Conservation (phyloP, 2,329 filamentous ascomycete genomes). For the Tolypocladium endophyticum region DNA sequence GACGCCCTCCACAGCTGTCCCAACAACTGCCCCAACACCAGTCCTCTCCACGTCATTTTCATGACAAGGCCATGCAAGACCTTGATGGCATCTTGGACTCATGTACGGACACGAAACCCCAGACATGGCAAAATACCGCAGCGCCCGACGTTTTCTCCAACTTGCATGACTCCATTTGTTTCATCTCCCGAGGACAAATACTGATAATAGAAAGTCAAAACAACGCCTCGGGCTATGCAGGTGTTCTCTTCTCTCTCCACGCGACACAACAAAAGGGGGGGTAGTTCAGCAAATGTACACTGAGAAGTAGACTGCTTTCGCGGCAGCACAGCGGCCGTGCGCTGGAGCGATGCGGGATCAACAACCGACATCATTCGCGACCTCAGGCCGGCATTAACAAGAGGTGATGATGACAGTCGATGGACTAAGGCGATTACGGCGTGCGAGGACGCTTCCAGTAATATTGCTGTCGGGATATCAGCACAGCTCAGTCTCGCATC, state of each 20-base stretch:
- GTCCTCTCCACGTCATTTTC: background rate
- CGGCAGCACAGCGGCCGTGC: background rate
- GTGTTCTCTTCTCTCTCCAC: background rate
- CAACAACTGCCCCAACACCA: background rate
- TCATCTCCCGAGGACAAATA: background rate
- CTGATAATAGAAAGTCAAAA: constrained; percentile 1
- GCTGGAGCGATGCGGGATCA: background rate
- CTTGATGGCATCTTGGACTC: background rate
- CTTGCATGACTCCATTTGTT: background rate
- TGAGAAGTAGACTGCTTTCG: background rate
- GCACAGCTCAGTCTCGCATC: background rate
- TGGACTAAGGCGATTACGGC: constrained; percentile 27
- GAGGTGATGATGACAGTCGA: background rate
- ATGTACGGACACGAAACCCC: background rate
- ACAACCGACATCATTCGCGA: background rate
- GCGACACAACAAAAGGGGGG: background rate
- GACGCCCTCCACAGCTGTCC: background rate
- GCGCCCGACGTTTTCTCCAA: background rate
- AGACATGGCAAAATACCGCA: background rate
- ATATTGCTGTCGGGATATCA: constrained; percentile 42
- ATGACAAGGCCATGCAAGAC: background rate
- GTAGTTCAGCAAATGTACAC: constrained; percentile 1
- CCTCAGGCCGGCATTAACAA: background rate
- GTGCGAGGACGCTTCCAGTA: constrained; percentile 58
- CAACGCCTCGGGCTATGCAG: constrained; percentile 15